Conservation (phyloP, 169 alveolate species). For the Cryptosporidium sp. region DNA sequence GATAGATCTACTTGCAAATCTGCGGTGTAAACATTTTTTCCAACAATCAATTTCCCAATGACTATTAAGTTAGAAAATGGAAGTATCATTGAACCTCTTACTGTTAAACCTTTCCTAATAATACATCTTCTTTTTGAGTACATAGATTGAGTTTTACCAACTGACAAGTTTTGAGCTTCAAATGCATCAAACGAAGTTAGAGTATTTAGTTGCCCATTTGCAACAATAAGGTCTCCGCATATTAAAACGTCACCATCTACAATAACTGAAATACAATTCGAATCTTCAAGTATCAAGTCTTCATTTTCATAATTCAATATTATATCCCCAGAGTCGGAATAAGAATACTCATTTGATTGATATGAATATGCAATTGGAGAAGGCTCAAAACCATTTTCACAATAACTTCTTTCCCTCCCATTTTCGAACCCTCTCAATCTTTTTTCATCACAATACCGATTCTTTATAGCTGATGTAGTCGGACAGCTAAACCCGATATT, state of each 20-base stretch:
- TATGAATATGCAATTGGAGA: slow-evolving; percentile 25
- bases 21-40: slow-evolving; percentile 43
- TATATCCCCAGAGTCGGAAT: slow-evolving; percentile 56
- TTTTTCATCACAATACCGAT: slow-evolving; percentile 9
- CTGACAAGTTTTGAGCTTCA: slow-evolving; percentile 21
- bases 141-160: slow-evolving; percentile 20
- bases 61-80: slow-evolving; percentile 67
- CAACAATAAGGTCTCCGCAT: slow-evolving; percentile 55
- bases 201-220: slow-evolving; percentile 60
- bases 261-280: slow-evolving; percentile 46
- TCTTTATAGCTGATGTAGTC: slow-evolving; percentile 13
- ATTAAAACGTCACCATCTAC: slow-evolving; percentile 63
- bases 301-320: slow-evolving; percentile 42
- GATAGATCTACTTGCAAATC: slow-evolving; percentile 63
- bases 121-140: slow-evolving; percentile 47
- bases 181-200: slow-evolving; percentile 67
- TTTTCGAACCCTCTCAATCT: slow-evolving; percentile 9
- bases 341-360: slow-evolving; percentile 29
- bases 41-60: slow-evolving; percentile 49
- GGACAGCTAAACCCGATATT: slow-evolving; percentile 54
- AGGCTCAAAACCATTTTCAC: slow-evolving; percentile 12
- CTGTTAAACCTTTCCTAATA: slow-evolving; percentile 61
- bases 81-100: slow-evolving; percentile 62
- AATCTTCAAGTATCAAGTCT: slow-evolving; percentile 60
- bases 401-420: slow-evolving; percentile 20